Conservation (phyloP, 2,329 filamentous ascomycete genomes). For the Chrysoporthe deuterocubensis region DNA sequence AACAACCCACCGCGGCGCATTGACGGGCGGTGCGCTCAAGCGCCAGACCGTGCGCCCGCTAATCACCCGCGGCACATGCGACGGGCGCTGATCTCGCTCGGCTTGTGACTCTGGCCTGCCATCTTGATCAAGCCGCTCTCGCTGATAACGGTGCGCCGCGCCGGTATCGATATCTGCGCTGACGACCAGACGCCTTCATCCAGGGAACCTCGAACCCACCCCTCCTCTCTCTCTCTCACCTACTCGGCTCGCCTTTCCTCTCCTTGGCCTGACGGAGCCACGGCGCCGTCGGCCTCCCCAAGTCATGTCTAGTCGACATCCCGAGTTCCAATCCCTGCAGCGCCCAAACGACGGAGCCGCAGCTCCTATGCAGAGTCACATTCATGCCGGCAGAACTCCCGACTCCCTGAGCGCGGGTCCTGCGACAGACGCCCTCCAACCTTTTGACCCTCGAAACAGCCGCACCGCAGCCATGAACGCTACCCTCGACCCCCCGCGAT, state of each 20-base stretch:
- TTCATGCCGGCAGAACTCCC: constrained; percentile 16
- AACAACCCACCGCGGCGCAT: neutral
- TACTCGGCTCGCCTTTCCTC: constrained; percentile 1
- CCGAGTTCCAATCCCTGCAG: constrained; percentile 22
- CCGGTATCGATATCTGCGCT: constrained; percentile 4
- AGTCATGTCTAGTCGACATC: constrained; percentile 24
- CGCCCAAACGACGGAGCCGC: constrained; percentile 24
- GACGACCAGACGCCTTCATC: constrained; percentile 9
- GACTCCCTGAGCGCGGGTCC: constrained; percentile 31
- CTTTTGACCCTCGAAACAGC: constrained; percentile 31
- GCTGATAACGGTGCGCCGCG: constrained; percentile 18
- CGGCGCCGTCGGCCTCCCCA: constrained; percentile 6
- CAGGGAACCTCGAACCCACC: constrained; percentile 4
- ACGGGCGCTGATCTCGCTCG: neutral
- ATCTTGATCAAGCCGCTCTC: constrained; percentile 1
- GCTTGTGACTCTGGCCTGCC: neutral
- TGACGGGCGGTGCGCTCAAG: constrained; percentile 5
- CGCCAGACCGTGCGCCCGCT: constrained; percentile 1
- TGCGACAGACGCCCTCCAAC: constrained; percentile 34
- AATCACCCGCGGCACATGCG: constrained; percentile 9
- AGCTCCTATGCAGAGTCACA: constrained; percentile 24
- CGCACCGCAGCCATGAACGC: constrained; percentile 32
- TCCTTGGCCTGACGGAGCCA: constrained; percentile 3
- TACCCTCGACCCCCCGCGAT: constrained; percentile 27
- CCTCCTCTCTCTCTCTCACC: constrained; percentile 7